These are phyloP conservation scores for Arthrocladium fulminans DNA, from an alignment of 2,329 filamentous ascomycete species.

Conservation along the genomic window DNA sequence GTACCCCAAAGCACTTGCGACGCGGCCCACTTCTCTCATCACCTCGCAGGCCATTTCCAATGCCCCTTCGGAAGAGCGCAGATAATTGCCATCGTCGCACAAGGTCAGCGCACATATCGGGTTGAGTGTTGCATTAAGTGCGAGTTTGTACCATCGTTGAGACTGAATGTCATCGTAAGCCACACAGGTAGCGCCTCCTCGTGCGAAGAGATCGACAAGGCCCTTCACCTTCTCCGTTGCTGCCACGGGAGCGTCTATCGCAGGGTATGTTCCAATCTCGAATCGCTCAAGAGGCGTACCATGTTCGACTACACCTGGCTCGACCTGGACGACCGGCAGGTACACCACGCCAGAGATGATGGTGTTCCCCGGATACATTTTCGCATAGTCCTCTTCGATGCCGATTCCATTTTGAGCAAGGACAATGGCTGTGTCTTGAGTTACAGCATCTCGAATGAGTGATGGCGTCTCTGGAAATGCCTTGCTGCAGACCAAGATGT, in stretches of 20 bases:
- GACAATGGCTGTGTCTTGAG: conserved; percentile 41
- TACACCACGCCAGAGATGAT: conserved; percentile 46
- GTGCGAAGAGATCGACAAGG: conserved; percentile 35
- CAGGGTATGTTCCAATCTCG: conserved; percentile 44
- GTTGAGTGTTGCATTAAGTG: conserved; percentile 54
- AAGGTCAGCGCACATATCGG: conserved; percentile 49
- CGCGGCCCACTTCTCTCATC: conserved; percentile 24
- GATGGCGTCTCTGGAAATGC: conserved; percentile 45
- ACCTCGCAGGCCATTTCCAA: conserved; percentile 22
- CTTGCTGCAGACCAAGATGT: conserved; percentile 43
- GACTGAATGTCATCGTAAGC: conserved; percentile 47
- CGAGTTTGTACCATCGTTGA: conserved; percentile 51
- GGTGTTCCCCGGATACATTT: conserved; percentile 42
- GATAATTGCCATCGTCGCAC: conserved; percentile 44
- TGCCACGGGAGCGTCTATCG: conserved; percentile 14
- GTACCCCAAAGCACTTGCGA: conserved; percentile 10
- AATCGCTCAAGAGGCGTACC: conserved; percentile 41
- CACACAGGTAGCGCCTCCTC: conserved; percentile 38
- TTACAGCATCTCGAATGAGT: conserved; percentile 43
- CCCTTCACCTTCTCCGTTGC: conserved; percentile 25
- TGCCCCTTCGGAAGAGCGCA: conserved; percentile 32
- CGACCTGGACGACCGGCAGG: conserved; percentile 42
- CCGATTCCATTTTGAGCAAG: conserved; percentile 56
- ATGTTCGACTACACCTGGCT: conserved; percentile 42
- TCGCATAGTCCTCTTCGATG: conserved; percentile 47